Evolutionary conservation across 176 grass and related monocot species (phyloP), one percentile per base, ranked within the genome.

Genomic region (Guadua angustifolia): DNA sequence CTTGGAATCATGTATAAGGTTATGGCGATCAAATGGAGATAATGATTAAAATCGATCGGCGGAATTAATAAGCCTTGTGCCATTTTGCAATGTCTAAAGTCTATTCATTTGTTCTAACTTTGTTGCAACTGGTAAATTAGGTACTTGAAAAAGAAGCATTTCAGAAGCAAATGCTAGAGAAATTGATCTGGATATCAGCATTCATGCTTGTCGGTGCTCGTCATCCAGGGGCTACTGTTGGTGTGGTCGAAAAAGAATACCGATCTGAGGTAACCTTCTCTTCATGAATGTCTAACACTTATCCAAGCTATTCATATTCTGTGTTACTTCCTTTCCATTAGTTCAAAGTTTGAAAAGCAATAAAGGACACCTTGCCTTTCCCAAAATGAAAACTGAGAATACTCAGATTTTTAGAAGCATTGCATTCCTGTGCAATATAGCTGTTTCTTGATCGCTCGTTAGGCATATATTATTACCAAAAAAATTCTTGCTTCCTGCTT

Each of bases 161-260:
- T 78, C 85, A 98, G 77, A 98, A 98, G 77, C 87, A 95, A 87
- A 95, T 98, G 95, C 80, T 98, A 12, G 95, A 98, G 77, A 98
- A 98, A 67, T 88, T 98, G 51, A 98, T 95, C 73, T 98, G 95
- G 95, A 98, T 98, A 71, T 86, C 93, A 71, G 91, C 93, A 69
- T 98, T 98, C 83, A 98, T 98, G 95, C 93, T 98, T 71, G 93
- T 95, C 26, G 95, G 95, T 70, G 95, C 95, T 77, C 91, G 95
- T 39, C 93, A 98, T 88, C 93, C 87, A 6, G 93, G 93, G 59
- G 95, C 89, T 66, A 95, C 89, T 40, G 85, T 98, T 75, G 96
- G 95, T 71, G 83, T 15, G 4, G 91, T 98, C 0, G 95, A 98
- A 45, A 92, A 93, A 33, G 80, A 93, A 26, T 93, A 98, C 76